Base-by-base conservation (phyloP, 306 rosid species). In the Castanea mollissima region DNA sequence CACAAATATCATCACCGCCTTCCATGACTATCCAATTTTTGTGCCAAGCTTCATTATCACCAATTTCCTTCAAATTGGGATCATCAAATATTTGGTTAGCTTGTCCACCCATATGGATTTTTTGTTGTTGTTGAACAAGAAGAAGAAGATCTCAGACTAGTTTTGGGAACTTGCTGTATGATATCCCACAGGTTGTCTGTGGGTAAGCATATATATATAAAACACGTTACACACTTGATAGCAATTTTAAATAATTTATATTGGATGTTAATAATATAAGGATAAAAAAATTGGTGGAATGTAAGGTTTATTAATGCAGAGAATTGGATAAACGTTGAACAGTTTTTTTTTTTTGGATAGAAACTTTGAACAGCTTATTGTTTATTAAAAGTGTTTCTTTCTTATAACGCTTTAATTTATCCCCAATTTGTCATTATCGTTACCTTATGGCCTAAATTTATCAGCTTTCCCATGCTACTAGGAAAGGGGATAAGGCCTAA, bases 401-500 rank as follows among this genome's bases (percentile, higher is more conserved):
- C 63, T 1, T 5, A 16, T 46, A 51, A 54, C 13, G n/a, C 14
- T 78, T 65, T 38, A 38, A 10, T 41, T 38, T 81, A 80, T 83
- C 78, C 77, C 41, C 56, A 69, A 74, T 76, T 70, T 84, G 88
- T 83, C 87, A 65, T 71, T 62, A 79, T 91, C 89, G 71, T 31
- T 68, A 85, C 58, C 82, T 74, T 84, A 86, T 79, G 91, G 95
- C 84, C 89, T 59, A 25, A 80, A 84, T 85, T 87, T 57, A 20
- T 83, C 83, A 44, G 80, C 81, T 78, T 81, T 83, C 79, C 81
- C 78, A 73, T 82, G 65, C 79, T 81, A 65, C 82, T 52, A 75
- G 81, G 88, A 84, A 78, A 80, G 84, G 80, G 82, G 97, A 95
- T 95, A 95, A 95, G 98, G 38, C 74, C 93, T 76, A 84, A 84